Evolutionary conservation across 495 filamentous ascomycete species (phyloP), one percentile per base, ranked within the genome.

Genomic region (Neurospora sp.): DNA sequence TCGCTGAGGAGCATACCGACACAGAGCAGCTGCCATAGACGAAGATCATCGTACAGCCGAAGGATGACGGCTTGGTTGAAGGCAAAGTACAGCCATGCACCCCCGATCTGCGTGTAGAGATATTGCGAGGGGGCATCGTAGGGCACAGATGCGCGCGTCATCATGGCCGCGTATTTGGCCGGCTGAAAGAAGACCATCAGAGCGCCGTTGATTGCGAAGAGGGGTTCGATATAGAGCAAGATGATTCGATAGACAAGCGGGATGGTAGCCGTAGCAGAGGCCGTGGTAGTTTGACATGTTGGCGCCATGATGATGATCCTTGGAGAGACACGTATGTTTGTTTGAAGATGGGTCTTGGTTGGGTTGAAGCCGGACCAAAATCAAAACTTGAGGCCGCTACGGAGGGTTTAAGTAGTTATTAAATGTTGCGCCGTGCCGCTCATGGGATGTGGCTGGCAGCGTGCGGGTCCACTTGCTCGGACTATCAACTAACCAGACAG

Each of bases 181-280:
- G 81, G 76, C 72, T 85, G 74, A 31, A 85, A 87, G 69, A 89
- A 78, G 9, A 76, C 73, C 27, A 89, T 82, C 74, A 73, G 37
- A 71, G 70, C 73, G 69, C 75, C 73, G 68, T 69, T 75, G 68
- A 76, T 16, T 31, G 76, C 76, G 31, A 69, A 82, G 69, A 89
- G 68, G n/a, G 89, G 89, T 78, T 91, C 89, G 74, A 89, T 79
- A 72, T 79, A 78, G 70, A 89, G 86, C 80, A 90, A 88, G 77
- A 87, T 85, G 74, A 87, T 68, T 59, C 78, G 78, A 80, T 89
- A 89, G 71, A 75, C 16, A 22, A 74, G 65, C 7, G 84, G 81
- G 40, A 84, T 72, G 22, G 71, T 59, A 18, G 72, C 20, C 10
- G 45, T 40, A 5, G 75, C 69, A 71, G 71, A 65, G 22, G 22